phyloP scores from a whole-genome alignment of 2,329 filamentous ascomycete species.

The Monilinia fructigena region DNA sequence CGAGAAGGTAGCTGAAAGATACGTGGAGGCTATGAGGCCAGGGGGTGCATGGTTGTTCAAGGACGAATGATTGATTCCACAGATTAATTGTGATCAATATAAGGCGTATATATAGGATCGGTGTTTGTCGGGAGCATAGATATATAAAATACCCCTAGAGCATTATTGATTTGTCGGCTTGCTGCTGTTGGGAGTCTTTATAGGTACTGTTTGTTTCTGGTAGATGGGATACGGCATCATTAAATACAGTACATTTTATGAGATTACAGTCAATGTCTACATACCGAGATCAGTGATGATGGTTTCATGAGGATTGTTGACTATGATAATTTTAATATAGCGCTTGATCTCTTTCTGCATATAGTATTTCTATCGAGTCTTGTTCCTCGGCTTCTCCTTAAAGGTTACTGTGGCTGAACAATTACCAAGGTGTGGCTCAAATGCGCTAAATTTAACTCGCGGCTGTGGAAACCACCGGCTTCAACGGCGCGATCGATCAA shows the following conservation, averaged over 20 bases:
- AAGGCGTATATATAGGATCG: background rate
- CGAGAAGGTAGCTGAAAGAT: constrained; percentile 67
- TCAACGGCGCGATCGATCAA: constrained; percentile 15
- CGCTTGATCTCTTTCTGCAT: background rate
- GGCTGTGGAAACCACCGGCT: constrained; percentile 16
- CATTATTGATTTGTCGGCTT: background rate
- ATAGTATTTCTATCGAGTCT: background rate
- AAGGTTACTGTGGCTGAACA: constrained; percentile 28
- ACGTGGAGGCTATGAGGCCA: constrained; percentile 76
- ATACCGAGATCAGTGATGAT: background rate
- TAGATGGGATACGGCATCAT: background rate
- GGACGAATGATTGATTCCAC: constrained; percentile 57
- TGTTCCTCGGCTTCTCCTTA: background rate
- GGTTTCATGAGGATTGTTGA: background rate
- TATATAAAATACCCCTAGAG: constrained; percentile 8
- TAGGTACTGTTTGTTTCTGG: background rate
- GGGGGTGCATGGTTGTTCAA: constrained; percentile 77
- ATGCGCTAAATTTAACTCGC: constrained; percentile 16
- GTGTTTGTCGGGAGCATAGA: background rate
- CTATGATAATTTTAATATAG: background rate
- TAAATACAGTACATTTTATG: background rate
- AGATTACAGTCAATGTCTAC: background rate
- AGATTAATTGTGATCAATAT: background rate
- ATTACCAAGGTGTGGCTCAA: constrained; percentile 16
- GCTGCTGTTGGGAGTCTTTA: background rate